Evolutionary conservation across 2,329 filamentous ascomycete genomes (phyloP), one percentile per base, ranked within the genome.

Genomic region (Cercospora sojina): DNA sequence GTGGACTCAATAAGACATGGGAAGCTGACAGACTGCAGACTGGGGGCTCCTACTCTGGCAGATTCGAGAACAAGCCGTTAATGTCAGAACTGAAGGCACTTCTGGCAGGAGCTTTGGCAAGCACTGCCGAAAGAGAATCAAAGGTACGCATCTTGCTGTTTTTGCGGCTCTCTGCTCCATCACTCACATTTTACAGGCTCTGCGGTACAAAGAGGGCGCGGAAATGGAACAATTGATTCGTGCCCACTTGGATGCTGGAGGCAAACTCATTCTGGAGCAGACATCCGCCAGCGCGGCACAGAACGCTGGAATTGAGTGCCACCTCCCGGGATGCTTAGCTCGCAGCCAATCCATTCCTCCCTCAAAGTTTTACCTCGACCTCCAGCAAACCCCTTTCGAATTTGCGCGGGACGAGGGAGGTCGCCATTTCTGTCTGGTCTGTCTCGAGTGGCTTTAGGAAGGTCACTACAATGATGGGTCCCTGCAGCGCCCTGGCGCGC

Each of bases 221-320:
- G 64, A 72, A 78, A 79, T 29, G 77, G 79, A 61, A 32, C 10
- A 35, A 12, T n/a, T 29, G 23, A 56, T 47, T 32, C 51, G 64
- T 20, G 55, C 31, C 35, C 47, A 59, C 56, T 61, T 68, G 9
- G 25, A 41, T 20, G 55, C 57, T 2, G 57, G 64, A 3, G 59
- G 43, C 16, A 56, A 41, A 35, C 59, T 68, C 18, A 31, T 64
- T 12, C 31, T 68, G 0, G 64, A 64, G 38, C 64, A 58, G 31
- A 62, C 57, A 16, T n/a, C 47, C 7, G 8, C 18, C 12, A 25
- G 5, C 13, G 18, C 38, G 6, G 25, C 20, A 18, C 13, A 12
- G 12, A 43, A 53, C 29, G 9, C 13, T 16, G 31, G 51, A 5
- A 12, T 62, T 7, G 29, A 66, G 25, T 68, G 67, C 35, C 25